Percentiles rank a stretch among this genome's conserved stretches.
Conservation (phyloP, 2,329 filamentous ascomycete species). For the Monilinia laxa region DNA sequence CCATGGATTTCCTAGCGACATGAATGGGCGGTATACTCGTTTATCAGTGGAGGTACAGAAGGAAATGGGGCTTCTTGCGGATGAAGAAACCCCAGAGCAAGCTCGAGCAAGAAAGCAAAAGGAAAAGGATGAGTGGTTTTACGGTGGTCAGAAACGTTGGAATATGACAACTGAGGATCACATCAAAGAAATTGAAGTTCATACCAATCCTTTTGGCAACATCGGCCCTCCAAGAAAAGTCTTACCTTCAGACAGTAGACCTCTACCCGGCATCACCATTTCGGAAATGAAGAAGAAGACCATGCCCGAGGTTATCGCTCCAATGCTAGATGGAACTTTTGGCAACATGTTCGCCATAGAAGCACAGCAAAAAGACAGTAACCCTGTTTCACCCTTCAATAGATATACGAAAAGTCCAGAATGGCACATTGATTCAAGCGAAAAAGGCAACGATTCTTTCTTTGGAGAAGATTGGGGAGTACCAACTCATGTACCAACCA, state of each 20-base stretch:
- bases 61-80: conserved; percentile 24
- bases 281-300: conserved; percentile 34
- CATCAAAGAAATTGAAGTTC: conserved; percentile 29
- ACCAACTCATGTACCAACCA: conserved; percentile 1
- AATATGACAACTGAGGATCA: conserved; percentile 34
- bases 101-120: conserved; percentile 25
- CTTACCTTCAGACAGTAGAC: conserved; percentile 24
- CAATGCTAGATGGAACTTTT: conserved; percentile 35
- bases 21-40: conserved; percentile 29
- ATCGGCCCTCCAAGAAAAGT: conserved; percentile 28
- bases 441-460: conserved; percentile 34
- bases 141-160: conserved; percentile 35
- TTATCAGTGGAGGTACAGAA: conserved; percentile 27
- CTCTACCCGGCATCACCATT: conserved; percentile 26
- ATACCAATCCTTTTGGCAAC: conserved; percentile 26
- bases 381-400: conserved; percentile 29
- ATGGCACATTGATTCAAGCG: conserved; percentile 34
- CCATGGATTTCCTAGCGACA: conserved; percentile 33
- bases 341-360: conserved; percentile 35
- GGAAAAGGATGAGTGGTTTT: conserved; percentile 36
- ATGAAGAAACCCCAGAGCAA: conserved; percentile 10
- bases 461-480: conserved; percentile 39
- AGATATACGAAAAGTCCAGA: conserved; percentile 30
- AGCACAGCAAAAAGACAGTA: conserved; percentile 26
- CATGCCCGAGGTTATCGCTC: conserved; percentile 29